Conservation (phyloP, 257 asterid genomes). For the Fraxinus pennsylvanica region DNA sequence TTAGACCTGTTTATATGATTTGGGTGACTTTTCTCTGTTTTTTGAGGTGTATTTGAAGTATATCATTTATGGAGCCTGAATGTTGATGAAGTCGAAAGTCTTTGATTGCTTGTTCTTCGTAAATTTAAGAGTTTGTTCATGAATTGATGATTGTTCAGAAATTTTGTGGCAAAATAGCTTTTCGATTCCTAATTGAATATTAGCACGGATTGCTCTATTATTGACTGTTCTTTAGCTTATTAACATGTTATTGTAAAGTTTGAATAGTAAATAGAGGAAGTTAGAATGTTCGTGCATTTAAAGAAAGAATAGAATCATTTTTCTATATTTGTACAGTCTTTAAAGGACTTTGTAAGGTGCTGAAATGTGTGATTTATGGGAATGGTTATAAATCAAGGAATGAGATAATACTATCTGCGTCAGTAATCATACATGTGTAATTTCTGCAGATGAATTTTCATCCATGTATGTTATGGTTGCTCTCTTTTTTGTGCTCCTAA, state of each 20-base stretch:
- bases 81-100: not conserved
- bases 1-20: not conserved
- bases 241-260: not conserved
- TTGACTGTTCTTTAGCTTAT: not conserved
- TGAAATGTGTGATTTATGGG: not conserved
- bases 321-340: not conserved
- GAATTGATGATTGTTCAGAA: not conserved
- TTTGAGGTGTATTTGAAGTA: not conserved
- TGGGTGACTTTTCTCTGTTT: not conserved
- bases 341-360: conserved; percentile 10
- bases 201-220: not conserved
- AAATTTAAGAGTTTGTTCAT: not conserved
- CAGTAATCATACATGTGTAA: not conserved
- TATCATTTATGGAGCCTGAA: not conserved
- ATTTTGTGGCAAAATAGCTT: not conserved
- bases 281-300: not conserved
- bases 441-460: not conserved
- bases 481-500: not conserved
- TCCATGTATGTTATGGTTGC: not conserved
- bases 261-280: not conserved
- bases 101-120: not conserved
- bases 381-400: conserved; percentile 1
- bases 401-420: not conserved
- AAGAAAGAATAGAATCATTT: not conserved
- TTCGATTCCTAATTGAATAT: not conserved